Percentiles rank a stretch among this genome's conserved stretches.
These are phyloP conservation scores for Kokia cookei DNA, from an alignment of 441 rosid genomes.

Conservation along the genomic window DNA sequence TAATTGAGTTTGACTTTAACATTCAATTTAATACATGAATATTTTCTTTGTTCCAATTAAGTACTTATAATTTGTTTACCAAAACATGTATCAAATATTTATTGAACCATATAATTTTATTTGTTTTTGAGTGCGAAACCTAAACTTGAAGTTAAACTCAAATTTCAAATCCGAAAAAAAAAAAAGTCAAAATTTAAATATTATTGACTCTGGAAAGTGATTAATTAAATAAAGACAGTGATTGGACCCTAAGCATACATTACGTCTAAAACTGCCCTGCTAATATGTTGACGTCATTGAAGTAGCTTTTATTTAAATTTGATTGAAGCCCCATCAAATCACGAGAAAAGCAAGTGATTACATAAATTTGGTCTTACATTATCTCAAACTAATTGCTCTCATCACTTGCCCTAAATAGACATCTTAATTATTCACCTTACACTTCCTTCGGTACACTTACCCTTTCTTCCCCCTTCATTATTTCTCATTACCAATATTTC, in stretches of 20 bases:
- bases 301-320: neutral
- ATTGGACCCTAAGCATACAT: neutral
- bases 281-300: neutral
- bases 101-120: too few species aligned
- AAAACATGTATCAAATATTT: too few species aligned
- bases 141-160: too few species aligned
- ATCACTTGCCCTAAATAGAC: neutral
- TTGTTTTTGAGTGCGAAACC: accelerated
- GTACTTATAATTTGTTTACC: too few species aligned
- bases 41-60: too few species aligned
- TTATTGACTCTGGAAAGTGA: neutral
- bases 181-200: too few species aligned
- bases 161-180: too few species aligned
- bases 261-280: neutral
- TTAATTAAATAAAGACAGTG: neutral
- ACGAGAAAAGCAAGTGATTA: neutral
- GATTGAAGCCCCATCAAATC: neutral
- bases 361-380: neutral
- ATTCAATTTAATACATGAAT: too few species aligned
- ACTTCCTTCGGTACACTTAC: neutral
- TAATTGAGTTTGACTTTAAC: too few species aligned
- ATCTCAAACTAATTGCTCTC: neutral
- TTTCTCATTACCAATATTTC: neutral
- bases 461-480: neutral
- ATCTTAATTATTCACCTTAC: neutral